Base-by-base conservation (phyloP, 1,284 basidiomycete species). In the Ceratobasidium sp. region DNA sequence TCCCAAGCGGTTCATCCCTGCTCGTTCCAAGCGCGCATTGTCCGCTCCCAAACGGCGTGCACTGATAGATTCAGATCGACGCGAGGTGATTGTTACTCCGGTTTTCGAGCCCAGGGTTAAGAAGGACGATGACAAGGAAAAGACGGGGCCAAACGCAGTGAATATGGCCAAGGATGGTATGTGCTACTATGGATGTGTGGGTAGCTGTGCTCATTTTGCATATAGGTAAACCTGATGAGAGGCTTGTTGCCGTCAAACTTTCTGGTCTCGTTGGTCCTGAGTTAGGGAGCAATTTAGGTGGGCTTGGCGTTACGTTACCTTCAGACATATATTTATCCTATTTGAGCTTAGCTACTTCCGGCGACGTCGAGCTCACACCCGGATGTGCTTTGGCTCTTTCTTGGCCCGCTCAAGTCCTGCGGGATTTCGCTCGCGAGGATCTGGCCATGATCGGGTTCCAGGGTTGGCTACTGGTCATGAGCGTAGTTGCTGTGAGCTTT, bases 381-480 rank as follows among this genome's bases (percentile, higher is more conserved):
- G 69, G 56, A 17, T 73, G 69, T 23, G 69, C 69, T 2, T 26
- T 73, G 26, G 69, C 69, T 33, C 46, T 73, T n/a, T 28, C 69
- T 23, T 73, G 69, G 69, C 69, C 69, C 17, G 57, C 38, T 26
- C 69, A 73, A 40, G 69, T 73, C 6, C 42, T 73, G 38, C 85
- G 86, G 69, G 89, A 93, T 82, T 93, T 92, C 26, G 90, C 92
- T 82, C 91, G 93, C 33, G 93, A 94, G 82, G 93, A 94, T 81
- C 84, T 93, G 79, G 88, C 91, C 17, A 94, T 94, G 83, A 91
- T 94, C 65, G 87, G 88, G 10, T 95, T 94, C 85, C 92, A 94
- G 80, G 85, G 93, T 77, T 94, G 93, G 93, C 89, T 94, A 1
- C 85, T 94, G 38, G 92, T 91, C 54, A 92, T 94, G 91, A 94